phyloP scores from a whole-genome alignment of 176 grass and related monocot species.

The Eragrostis curvula region DNA sequence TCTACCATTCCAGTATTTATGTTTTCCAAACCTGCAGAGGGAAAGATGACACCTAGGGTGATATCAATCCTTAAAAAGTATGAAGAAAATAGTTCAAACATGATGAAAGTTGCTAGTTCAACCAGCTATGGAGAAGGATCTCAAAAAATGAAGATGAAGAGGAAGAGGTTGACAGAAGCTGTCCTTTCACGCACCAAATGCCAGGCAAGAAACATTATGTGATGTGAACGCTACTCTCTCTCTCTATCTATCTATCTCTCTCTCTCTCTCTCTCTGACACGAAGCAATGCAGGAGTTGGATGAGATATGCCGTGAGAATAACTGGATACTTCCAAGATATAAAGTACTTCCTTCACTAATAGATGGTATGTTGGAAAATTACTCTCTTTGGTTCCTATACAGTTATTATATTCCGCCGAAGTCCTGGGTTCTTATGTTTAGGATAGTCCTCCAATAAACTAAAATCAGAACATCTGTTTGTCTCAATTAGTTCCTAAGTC shows the following conservation, averaged over 20 bases:
- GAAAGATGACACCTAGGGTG: constrained; percentile 28
- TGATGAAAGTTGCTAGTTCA: constrained; percentile 15
- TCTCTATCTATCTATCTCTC: background rate
- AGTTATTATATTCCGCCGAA: background rate
- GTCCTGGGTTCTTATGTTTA: background rate
- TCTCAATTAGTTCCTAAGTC: too few relatives aligned
- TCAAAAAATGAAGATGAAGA: constrained; percentile 27
- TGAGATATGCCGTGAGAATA: constrained; percentile 36
- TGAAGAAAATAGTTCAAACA: constrained; percentile 24
- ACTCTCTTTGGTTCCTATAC: constrained; percentile 11
- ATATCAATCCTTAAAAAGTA: constrained; percentile 38
- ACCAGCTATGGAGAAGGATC: constrained; percentile 28
- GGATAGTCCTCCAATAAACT: too few relatives aligned
- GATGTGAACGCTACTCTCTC: background rate
- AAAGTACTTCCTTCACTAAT: constrained; percentile 40
- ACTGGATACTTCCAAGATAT: constrained; percentile 61
- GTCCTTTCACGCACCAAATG: constrained; percentile 40
- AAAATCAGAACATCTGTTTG: too few relatives aligned
- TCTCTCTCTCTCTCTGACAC: constrained; percentile 5
- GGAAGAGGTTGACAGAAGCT: constrained; percentile 53
- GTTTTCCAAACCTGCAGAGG: constrained; percentile 38
- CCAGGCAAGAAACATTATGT: constrained; percentile 38
- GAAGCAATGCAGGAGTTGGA: constrained; percentile 50
- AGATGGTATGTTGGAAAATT: constrained; percentile 37
- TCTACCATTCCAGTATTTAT: background rate